Conservation (phyloP, 2,329 filamentous ascomycete species). For the Monosporascus sp. region DNA sequence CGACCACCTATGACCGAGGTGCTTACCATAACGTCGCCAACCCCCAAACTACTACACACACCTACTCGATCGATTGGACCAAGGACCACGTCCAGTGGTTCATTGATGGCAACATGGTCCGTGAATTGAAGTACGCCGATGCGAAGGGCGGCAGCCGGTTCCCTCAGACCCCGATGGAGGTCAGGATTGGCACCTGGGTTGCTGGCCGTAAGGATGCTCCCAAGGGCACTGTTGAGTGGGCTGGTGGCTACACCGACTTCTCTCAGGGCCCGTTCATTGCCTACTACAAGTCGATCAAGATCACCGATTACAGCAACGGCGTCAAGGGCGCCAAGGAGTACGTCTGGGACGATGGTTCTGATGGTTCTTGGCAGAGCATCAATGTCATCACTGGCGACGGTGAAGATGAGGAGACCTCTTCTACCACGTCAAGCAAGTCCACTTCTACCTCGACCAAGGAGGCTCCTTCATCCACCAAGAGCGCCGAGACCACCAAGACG, state of each 20-base stretch:
- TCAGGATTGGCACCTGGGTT: slow-evolving; percentile 66
- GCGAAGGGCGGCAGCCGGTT: slow-evolving; percentile 54
- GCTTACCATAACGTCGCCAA: slow-evolving; percentile 52
- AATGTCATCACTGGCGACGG: slow-evolving; percentile 37
- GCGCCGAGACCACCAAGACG: slow-evolving; percentile 10
- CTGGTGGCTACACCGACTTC: slow-evolving; percentile 55
- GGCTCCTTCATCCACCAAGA: neutral
- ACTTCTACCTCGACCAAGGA: slow-evolving; percentile 7
- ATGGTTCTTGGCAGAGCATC: slow-evolving; percentile 47
- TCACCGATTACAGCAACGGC: slow-evolving; percentile 50
- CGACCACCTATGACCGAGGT: slow-evolving; percentile 63
- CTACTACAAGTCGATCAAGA: slow-evolving; percentile 52
- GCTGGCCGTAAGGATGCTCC: slow-evolving; percentile 52
- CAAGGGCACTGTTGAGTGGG: slow-evolving; percentile 66
- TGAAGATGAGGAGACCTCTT: slow-evolving; percentile 14
- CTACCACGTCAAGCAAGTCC: slow-evolving; percentile 8
- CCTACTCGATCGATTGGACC: slow-evolving; percentile 65
- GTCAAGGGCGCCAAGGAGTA: slow-evolving; percentile 45
- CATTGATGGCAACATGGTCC: slow-evolving; percentile 56
- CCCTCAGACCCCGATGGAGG: slow-evolving; percentile 69
- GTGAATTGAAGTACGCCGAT: slow-evolving; percentile 55
- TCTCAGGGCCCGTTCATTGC: slow-evolving; percentile 45
- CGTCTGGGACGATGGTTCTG: slow-evolving; percentile 41
- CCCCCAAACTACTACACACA: slow-evolving; percentile 53
- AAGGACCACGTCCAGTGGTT: slow-evolving; percentile 57